A percentile compares a stretch with the other conserved stretches of the same genome.
Evolutionary conservation across 169 alveolate genomes (phyloP).

Genomic region (Plasmodium gaboni): DNA sequence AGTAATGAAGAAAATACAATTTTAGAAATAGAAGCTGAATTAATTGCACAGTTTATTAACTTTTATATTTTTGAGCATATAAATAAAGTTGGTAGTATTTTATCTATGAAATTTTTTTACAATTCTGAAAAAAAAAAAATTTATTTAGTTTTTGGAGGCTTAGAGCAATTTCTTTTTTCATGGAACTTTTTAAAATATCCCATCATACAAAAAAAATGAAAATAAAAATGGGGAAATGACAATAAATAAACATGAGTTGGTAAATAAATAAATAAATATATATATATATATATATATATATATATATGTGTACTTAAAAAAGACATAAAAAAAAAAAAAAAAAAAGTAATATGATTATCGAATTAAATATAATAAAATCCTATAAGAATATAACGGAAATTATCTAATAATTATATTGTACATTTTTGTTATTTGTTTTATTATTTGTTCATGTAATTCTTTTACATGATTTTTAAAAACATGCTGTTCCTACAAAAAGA

Average conservation of each 20-base stretch:
- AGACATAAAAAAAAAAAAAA: conserved; percentile 6
- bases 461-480: conserved; percentile 42
- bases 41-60: conserved; percentile 45
- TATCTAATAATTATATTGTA: conserved; percentile 37
- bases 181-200: conserved; percentile 69
- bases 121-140: conserved; percentile 19
- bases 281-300: not conserved
- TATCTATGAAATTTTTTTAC: conserved; percentile 72
- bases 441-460: conserved; percentile 32
- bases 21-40: conserved; percentile 24
- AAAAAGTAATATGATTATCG: not conserved
- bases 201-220: conserved; percentile 8
- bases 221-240: not conserved
- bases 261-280: not conserved
- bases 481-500: conserved; percentile 45
- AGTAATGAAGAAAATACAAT: not conserved
- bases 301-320: not conserved
- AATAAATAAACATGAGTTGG: not conserved
- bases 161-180: conserved; percentile 67
- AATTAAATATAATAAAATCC: not conserved
- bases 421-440: conserved; percentile 15
- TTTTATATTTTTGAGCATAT: conserved; percentile 57
- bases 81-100: conserved; percentile 69
- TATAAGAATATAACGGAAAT: not conserved
- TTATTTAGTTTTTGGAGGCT: conserved; percentile 63